Evolutionary conservation across 305 asterid genomes (phyloP).

Genomic region (Withania somnifera): DNA sequence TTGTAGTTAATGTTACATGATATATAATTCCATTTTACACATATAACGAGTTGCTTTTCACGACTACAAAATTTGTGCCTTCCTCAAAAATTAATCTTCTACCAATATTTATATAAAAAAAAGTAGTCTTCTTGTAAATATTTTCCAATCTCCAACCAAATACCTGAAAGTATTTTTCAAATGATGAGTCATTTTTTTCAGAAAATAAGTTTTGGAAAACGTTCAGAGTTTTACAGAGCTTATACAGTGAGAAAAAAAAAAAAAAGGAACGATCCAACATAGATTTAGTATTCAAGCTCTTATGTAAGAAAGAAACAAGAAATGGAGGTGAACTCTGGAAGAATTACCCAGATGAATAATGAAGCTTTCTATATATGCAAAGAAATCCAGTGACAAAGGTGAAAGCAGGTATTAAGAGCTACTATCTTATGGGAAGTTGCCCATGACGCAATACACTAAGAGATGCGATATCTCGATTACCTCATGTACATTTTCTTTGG

Average conservation of each 20-base stretch:
- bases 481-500: slow-evolving; percentile 4
- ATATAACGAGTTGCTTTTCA: too few relatives aligned
- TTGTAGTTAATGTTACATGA: too few relatives aligned
- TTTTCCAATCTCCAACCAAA: background rate
- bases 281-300: background rate
- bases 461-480: background rate
- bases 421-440: background rate
- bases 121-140: background rate
- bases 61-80: too few relatives aligned
- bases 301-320: background rate
- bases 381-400: background rate
- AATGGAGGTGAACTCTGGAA: background rate
- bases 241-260: background rate
- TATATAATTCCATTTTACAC: too few relatives aligned
- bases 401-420: background rate
- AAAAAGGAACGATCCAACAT: background rate
- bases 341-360: background rate
- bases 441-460: background rate
- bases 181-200: background rate
- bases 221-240: background rate
- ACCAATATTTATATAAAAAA: background rate
- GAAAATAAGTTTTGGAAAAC: background rate
- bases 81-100: too few relatives aligned
- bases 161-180: background rate
- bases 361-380: background rate